Percentiles rank a stretch among this genome's conserved stretches.
Conservation (phyloP, 345 rosid species). For the Physaria fendleri region DNA sequence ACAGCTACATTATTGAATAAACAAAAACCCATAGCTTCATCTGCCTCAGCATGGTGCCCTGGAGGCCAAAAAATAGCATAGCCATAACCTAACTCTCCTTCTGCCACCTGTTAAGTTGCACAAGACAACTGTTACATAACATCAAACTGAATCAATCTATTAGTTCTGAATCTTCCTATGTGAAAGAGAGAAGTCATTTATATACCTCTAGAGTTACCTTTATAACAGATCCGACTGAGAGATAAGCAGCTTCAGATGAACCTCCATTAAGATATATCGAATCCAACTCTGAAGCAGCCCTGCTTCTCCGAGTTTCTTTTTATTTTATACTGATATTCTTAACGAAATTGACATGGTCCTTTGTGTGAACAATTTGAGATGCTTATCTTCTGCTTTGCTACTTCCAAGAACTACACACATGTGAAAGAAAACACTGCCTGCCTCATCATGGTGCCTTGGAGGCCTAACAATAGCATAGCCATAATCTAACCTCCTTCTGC, state of each 20-base stretch:
- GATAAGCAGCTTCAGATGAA: too few species aligned
- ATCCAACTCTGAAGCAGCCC: too few species aligned
- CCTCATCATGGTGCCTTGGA: too few species aligned
- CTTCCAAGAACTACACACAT: conserved; percentile 72
- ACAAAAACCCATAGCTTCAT: conserved; percentile 93
- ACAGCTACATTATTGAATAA: conserved; percentile 89
- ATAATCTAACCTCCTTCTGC: too few species aligned
- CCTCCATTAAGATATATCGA: too few species aligned
- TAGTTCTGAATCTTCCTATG: neutral
- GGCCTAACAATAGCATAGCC: too few species aligned
- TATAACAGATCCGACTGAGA: conserved; percentile 81
- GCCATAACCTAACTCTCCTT: conserved; percentile 71
- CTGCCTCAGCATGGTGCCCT: conserved; percentile 94
- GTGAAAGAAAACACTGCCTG: conserved; percentile 47
- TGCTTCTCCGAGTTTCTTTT: too few species aligned
- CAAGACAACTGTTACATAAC: too few species aligned
- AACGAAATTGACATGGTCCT: conserved; percentile 56
- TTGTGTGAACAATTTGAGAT: conserved; percentile 56
- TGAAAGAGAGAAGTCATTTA: neutral
- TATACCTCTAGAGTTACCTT: conserved; percentile 42
- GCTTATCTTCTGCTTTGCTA: conserved; percentile 59
- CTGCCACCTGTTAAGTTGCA: conserved; percentile 43
- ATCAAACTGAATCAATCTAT: neutral
- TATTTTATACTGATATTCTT: conserved; percentile 55
- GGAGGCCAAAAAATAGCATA: conserved; percentile 95